Base-by-base conservation (phyloP, 2,329 filamentous ascomycete genomes). In the Dichotomopilus funicola region DNA sequence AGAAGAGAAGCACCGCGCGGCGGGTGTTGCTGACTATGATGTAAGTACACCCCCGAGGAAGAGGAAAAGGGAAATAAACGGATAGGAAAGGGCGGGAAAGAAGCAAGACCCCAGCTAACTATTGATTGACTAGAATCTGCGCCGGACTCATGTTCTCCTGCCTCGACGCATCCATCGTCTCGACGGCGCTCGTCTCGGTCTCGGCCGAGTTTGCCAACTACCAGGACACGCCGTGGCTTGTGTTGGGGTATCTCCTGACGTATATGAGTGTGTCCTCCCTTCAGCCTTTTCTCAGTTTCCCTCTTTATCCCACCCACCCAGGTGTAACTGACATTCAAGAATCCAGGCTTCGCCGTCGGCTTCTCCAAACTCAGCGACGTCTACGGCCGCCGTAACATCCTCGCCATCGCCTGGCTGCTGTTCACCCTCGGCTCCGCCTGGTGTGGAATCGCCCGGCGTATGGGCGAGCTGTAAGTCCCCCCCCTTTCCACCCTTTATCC, bases 311-410 rank as follows among this genome's bases (percentile, higher is more conserved):
- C 6, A 19, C 13, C 4, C 19, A 27, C 19, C 19, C 19, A 27
- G 2, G 19, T 3, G 3, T 27, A 27, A 27, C 19, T 12, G 27
- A 12, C 42, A 27, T 19, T 31, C 19, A 27, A 27, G 19, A 27
- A 27, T 27, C 19, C 53, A 79, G 77, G 78, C n/a, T 80, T 81
- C 49, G 77, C 80, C 3, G 75, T 82, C 34, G 75, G 76, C 49
- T 78, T 81, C 56, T 78, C 80, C n/a, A 82, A 81, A 59, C 66
- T 81, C 41, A 82, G 79, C 61, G 79, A 83, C 62, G 78, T 83
- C 13, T 82, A 81, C 53, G 80, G 80, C n/a, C 74, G 78, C 34
- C 72, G 72, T 53, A 72, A 77, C 62, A 70, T 79, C 62, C 65
- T 81, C 47, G 68, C 76, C 27, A 65, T 72, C 37, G 78, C 78